Base-by-base conservation (phyloP, 2,329 filamentous ascomycete genomes). In the Colletotrichum euphorbiae region DNA sequence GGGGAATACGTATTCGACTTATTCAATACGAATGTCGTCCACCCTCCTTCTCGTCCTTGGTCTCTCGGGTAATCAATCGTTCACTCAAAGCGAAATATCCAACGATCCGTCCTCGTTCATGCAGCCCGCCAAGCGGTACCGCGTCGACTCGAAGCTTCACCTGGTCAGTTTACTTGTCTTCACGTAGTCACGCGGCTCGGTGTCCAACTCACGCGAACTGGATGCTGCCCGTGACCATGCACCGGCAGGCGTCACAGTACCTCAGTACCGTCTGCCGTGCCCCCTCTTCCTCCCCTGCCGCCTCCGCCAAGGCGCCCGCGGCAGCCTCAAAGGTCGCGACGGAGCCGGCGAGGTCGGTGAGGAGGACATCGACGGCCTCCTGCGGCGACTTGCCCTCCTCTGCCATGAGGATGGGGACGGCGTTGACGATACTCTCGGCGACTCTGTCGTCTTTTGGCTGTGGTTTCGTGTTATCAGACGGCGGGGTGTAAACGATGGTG, bases 61-160 rank as follows among this genome's bases (percentile, higher is more conserved):
- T 38, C 36, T 28, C 36, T 15, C 36, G 36, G 36, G 36, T 4
- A 12, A 15, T 38, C 36, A 4, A 5, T 11, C 36, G 13, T 38
- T 38, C 71, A 78, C 12, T 38, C 71, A 79, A 11, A 79, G 71
- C 42, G 71, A 65, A 59, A 80, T 76, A 28, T 73, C 72, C 65
- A 80, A 67, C n/a, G 75, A 76, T 11, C 77, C 78, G 36, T 80
- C 76, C 38, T 75, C 64, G 46, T 73, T 72, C 31, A 76, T 59
- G 50, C 76, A 74, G 46, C 74, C 72, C 3, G 68, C 71, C 17
- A 80, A 63, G 28, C 71, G 75, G 65, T 80, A 79, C 42, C 78
- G 73, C 19, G 74, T 74, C 11, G 78, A 79, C 46, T 73, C 73
- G 46, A 77, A 67, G 3, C 78, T 80, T 15, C 6, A 11, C 15